Base-by-base conservation (phyloP, 345 rosid species). In the Excoecaria agallocha region DNA sequence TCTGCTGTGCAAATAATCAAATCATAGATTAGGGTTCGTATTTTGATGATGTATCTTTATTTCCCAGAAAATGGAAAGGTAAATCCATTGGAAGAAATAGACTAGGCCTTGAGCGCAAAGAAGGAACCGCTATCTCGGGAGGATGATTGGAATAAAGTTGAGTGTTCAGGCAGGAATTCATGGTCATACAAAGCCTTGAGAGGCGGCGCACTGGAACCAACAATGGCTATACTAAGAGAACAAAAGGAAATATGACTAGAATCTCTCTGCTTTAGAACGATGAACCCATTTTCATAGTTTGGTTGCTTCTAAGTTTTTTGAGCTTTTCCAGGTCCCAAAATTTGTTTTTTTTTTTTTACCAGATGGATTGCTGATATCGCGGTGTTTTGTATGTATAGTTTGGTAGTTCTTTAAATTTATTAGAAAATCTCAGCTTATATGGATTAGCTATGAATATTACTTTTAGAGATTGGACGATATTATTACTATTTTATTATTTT, bases 141-240 rank as follows among this genome's bases (percentile, higher is more conserved):
- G 56, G 88, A 87, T 77, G 84, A 83, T 13, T 86, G 93, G 88
- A 82, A 74, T 48, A 71, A 62, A 60, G 68, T 84, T 54, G 88
- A 79, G 80, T 82, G 82, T 79, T 79, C 94, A 48, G 83, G 86
- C 76, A 79, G 80, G 74, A 81, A 84, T 22, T 67, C 89, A 10
- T 84, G 92, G 93, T 85, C 93, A 22, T 85, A 77, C 81, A 88
- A 83, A 87, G 93, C 85, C 57, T 68, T 84, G 71, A 87, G 98
- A 76, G 79, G 97, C 66, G 86, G 97, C 67, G 94, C 97, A 1
- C 73, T 96, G 71, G 98, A 97, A 76, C 99, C 96, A n/a, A 88
- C 89, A 4, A 81, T 93, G 89, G 90, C 92, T 30, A 74, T 88
- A 70, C 81, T 96, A 73, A 86, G 97, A 75, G 79, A 91, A n/a